These are phyloP conservation scores for Sporothrix brunneoviolacea DNA, from an alignment of 2,329 filamentous ascomycete genomes.

Conservation along the genomic window DNA sequence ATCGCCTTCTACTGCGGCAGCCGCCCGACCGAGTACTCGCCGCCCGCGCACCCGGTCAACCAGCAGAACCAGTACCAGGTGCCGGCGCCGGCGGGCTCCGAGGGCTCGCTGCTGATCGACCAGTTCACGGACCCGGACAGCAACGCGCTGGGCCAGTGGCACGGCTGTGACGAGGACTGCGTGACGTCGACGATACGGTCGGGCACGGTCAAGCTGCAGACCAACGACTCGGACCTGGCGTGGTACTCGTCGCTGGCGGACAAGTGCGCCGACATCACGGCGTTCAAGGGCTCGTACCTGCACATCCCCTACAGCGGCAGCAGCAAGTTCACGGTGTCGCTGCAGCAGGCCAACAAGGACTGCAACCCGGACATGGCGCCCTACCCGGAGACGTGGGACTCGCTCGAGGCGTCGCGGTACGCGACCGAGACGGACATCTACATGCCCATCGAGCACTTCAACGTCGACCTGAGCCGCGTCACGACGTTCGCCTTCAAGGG, in stretches of 20 bases:
- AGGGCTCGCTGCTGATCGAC: slow-evolving; percentile 51
- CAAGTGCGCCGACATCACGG: slow-evolving; percentile 49
- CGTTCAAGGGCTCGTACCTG: slow-evolving; percentile 52
- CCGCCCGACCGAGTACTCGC: slow-evolving; percentile 41
- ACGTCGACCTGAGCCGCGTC: slow-evolving; percentile 48
- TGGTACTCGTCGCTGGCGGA: slow-evolving; percentile 31
- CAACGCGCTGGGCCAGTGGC: slow-evolving; percentile 59
- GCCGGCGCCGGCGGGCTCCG: slow-evolving; percentile 41
- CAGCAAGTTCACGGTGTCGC: slow-evolving; percentile 55
- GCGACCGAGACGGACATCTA: slow-evolving; percentile 50
- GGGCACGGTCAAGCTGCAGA: slow-evolving; percentile 46
- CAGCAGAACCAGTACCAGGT: slow-evolving; percentile 34
- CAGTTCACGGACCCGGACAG: slow-evolving; percentile 44
- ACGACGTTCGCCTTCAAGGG: slow-evolving; percentile 58
- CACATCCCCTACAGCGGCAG: slow-evolving; percentile 59
- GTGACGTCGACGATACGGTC: slow-evolving; percentile 41
- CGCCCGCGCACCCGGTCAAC: slow-evolving; percentile 17
- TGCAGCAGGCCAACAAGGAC: slow-evolving; percentile 59
- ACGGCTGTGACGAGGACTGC: slow-evolving; percentile 54
- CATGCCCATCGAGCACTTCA: slow-evolving; percentile 61
- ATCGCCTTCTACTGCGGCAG: slow-evolving; percentile 53
- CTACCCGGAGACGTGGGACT: slow-evolving; percentile 62
- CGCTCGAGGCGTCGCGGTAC: slow-evolving; percentile 58
- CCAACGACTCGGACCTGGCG: slow-evolving; percentile 41
- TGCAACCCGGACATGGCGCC: slow-evolving; percentile 51